These are phyloP conservation scores for Teratosphaeria gauchensis DNA, from an alignment of 2,329 filamentous ascomycete genomes.

Conservation along the genomic window DNA sequence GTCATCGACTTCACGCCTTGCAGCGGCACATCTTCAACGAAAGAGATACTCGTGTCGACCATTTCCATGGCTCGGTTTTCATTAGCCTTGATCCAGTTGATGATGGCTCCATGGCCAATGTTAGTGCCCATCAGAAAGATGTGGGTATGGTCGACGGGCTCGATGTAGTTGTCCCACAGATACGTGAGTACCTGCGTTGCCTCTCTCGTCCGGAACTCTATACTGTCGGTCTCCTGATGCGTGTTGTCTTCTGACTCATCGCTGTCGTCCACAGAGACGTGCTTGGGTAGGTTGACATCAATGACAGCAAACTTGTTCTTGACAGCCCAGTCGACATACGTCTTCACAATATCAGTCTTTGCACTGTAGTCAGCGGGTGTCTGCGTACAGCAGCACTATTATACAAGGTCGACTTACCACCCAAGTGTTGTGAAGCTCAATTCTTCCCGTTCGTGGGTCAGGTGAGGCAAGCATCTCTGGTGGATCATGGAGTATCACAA, in stretches of 20 bases:
- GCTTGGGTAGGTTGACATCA: conserved; percentile 81
- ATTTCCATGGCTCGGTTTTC: conserved; percentile 57
- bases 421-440: conserved; percentile 80
- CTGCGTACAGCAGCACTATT: conserved; percentile 21
- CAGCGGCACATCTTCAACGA: conserved; percentile 65
- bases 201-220: conserved; percentile 30
- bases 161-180: conserved; percentile 95
- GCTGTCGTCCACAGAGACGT: conserved; percentile 50
- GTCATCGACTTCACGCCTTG: conserved; percentile 56
- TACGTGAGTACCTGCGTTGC: conserved; percentile 69
- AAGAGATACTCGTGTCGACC: conserved; percentile 66
- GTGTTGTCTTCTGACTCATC: conserved; percentile 23
- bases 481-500: conserved; percentile 78
- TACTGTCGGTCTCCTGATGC: conserved; percentile 40
- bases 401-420: conserved; percentile 51
- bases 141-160: conserved; percentile 59
- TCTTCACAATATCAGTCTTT: conserved; percentile 70
- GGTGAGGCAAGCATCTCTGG: conserved; percentile 34
- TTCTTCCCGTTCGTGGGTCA: conserved; percentile 50
- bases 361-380: conserved; percentile 32
- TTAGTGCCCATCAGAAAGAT: conserved; percentile 83
- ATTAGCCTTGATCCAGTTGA: conserved; percentile 63
- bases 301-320: conserved; percentile 72
- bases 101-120: conserved; percentile 75
- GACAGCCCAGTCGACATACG: conserved; percentile 77